These are phyloP conservation scores for Thelonectria olida DNA, from an alignment of 2,329 filamentous ascomycete species.

Conservation along the genomic window DNA sequence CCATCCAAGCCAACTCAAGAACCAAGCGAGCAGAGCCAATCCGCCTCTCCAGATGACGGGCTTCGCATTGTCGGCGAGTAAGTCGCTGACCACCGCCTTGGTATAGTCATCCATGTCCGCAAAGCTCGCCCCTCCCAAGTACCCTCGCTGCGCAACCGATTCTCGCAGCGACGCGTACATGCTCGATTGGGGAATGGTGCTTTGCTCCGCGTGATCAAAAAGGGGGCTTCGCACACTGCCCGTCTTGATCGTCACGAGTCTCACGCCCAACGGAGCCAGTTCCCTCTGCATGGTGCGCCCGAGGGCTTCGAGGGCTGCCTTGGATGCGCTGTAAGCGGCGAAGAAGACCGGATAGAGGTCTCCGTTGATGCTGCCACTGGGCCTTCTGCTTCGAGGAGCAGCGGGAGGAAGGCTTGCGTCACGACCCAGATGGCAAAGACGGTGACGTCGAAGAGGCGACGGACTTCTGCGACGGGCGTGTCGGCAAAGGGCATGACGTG, in stretches of 20 bases:
- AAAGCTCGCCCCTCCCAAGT: neutral
- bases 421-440: slow-evolving; percentile 14
- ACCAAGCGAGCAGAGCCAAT: slow-evolving; percentile 17
- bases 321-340: slow-evolving; percentile 14
- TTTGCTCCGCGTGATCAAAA: slow-evolving; percentile 11
- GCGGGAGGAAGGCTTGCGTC: slow-evolving; percentile 24
- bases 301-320: slow-evolving; percentile 17
- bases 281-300: slow-evolving; percentile 7
- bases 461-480: slow-evolving; percentile 7
- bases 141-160: slow-evolving; percentile 11
- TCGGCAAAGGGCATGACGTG: slow-evolving; percentile 20
- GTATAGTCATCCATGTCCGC: slow-evolving; percentile 5
- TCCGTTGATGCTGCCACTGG: slow-evolving; percentile 15
- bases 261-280: slow-evolving; percentile 9
- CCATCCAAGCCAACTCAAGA: slow-evolving; percentile 24
- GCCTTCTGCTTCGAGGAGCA: slow-evolving; percentile 11
- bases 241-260: slow-evolving; percentile 12
- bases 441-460: slow-evolving; percentile 17
- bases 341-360: slow-evolving; percentile 5
- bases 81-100: slow-evolving; percentile 7
- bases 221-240: slow-evolving; percentile 1
- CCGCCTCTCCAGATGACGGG: slow-evolving; percentile 22
- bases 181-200: slow-evolving; percentile 14
- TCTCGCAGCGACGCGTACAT: slow-evolving; percentile 11
- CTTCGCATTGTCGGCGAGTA: slow-evolving; percentile 7